A percentile compares a stretch with the other conserved stretches of the same genome.
Evolutionary conservation across 2,329 filamentous ascomycete species (phyloP).

Genomic region (Epichloe typhina): DNA sequence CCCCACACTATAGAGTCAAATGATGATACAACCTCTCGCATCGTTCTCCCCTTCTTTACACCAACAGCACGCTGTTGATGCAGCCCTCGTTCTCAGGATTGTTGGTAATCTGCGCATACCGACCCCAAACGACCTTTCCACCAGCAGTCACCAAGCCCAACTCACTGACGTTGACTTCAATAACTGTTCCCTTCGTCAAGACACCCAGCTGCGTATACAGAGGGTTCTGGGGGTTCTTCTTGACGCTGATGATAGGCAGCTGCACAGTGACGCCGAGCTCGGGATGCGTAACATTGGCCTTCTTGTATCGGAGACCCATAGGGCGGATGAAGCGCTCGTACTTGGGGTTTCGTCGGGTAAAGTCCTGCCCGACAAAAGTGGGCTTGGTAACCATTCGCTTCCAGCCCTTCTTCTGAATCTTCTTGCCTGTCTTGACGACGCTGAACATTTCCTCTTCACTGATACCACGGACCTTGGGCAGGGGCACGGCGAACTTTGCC

Average conservation of each 20-base stretch:
- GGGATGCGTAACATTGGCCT: constrained; percentile 50
- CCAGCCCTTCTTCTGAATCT: constrained; percentile 74
- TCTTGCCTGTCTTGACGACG: constrained; percentile 91
- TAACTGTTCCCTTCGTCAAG: constrained; percentile 63
- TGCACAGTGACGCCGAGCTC: constrained; percentile 81
- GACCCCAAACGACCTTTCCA: constrained; percentile 88
- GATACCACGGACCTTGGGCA: constrained; percentile 87
- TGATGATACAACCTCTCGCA: not conserved
- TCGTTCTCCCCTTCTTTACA: constrained; percentile 7
- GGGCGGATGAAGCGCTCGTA: constrained; percentile 44
- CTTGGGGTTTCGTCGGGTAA: constrained; percentile 79
- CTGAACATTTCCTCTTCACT: constrained; percentile 97
- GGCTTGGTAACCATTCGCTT: constrained; percentile 53
- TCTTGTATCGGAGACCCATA: constrained; percentile 39
- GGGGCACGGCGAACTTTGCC: constrained; percentile 78
- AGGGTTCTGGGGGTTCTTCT: constrained; percentile 65
- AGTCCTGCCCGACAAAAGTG: constrained; percentile 76
- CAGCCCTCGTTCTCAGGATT: constrained; percentile 35
- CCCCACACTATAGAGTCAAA: not conserved
- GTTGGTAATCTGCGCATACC: constrained; percentile 48
- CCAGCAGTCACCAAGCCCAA: constrained; percentile 79
- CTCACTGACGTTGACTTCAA: constrained; percentile 90
- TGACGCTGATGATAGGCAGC: constrained; percentile 58
- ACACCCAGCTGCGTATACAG: constrained; percentile 90
- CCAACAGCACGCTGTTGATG: constrained; percentile 27